phyloP scores from a whole-genome alignment of 257 asterid species.

The Phtheirospermum japonicum region DNA sequence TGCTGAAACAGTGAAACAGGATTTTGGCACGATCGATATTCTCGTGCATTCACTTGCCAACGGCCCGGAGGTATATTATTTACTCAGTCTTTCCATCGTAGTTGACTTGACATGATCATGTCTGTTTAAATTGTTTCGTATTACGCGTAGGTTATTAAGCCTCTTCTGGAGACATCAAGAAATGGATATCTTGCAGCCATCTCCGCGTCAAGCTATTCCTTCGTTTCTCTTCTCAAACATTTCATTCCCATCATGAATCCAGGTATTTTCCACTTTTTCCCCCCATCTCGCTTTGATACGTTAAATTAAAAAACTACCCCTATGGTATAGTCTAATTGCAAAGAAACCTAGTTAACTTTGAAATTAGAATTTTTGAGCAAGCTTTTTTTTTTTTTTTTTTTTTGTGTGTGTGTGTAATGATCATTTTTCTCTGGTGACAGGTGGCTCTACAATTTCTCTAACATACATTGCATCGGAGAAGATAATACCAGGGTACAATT shows the following conservation, averaged over 20 bases:
- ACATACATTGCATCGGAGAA: constrained; percentile 6
- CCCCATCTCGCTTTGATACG: background rate
- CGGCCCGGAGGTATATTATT: constrained; percentile 6
- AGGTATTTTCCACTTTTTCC: background rate
- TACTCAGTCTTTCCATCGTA: background rate
- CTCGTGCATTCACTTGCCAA: constrained; percentile 6
- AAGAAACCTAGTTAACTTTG: background rate
- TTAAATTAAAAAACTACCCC: background rate
- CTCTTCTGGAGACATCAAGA: constrained; percentile 5
- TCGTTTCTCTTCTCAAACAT: background rate
- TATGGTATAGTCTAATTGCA: background rate
- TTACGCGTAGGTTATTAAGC: background rate
- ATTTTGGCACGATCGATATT: constrained; percentile 1
- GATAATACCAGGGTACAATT: constrained; percentile 3
- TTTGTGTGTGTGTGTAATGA: background rate
- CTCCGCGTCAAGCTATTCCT: constrained; percentile 3
- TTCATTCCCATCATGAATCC: constrained; percentile 6
- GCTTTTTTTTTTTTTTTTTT: no score
- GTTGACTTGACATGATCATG: background rate
- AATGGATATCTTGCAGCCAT: constrained; percentile 3
- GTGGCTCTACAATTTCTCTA: background rate
- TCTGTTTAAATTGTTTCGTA: background rate
- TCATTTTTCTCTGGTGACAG: background rate
- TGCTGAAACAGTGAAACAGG: constrained; percentile 1
- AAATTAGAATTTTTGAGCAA: no score